These are phyloP conservation scores for Wakefieldia striispora DNA, from an alignment of 768 basidiomycete species.

Conservation along the genomic window DNA sequence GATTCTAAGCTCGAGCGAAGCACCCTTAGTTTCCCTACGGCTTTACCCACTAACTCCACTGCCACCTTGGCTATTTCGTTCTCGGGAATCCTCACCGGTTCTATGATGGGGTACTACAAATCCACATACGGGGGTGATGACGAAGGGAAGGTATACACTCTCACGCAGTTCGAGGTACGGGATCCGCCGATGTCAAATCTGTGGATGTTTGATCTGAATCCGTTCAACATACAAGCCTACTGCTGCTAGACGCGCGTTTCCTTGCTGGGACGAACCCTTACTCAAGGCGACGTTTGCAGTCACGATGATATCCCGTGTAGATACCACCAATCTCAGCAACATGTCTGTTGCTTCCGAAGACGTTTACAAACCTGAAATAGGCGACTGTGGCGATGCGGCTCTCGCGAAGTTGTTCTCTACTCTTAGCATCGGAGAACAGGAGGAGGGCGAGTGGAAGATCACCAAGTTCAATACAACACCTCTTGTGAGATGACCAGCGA, in stretches of 20 bases:
- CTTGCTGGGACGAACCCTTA: slow-evolving; percentile 92
- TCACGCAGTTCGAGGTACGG: slow-evolving; percentile 86
- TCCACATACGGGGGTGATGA: slow-evolving; percentile 63
- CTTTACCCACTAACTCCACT: slow-evolving; percentile 65
- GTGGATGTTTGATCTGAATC: not conserved
- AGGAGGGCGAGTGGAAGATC: slow-evolving; percentile 65
- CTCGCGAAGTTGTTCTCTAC: slow-evolving; percentile 42
- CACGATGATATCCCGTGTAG: slow-evolving; percentile 74
- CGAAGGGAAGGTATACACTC: slow-evolving; percentile 62
- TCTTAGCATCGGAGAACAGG: slow-evolving; percentile 35
- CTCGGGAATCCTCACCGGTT: slow-evolving; percentile 60
- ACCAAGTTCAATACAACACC: slow-evolving; percentile 82
- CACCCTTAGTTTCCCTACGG: slow-evolving; percentile 53
- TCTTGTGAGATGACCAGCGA: slow-evolving; percentile 36
- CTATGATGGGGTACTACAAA: slow-evolving; percentile 84
- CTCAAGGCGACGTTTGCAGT: slow-evolving; percentile 82
- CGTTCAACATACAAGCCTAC: slow-evolving; percentile 56
- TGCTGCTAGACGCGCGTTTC: slow-evolving; percentile 77
- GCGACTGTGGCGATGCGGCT: slow-evolving; percentile 32
- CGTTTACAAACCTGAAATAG: slow-evolving; percentile 35
- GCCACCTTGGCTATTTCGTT: slow-evolving; percentile 71
- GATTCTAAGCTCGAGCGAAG: slow-evolving; percentile 67
- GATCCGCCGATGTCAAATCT: not conserved
- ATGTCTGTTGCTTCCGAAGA: slow-evolving; percentile 75
- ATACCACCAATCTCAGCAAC: slow-evolving; percentile 81